These are phyloP conservation scores for Volvox carteri DNA, from an alignment of 163 green algal species.

Conservation along the genomic window DNA sequence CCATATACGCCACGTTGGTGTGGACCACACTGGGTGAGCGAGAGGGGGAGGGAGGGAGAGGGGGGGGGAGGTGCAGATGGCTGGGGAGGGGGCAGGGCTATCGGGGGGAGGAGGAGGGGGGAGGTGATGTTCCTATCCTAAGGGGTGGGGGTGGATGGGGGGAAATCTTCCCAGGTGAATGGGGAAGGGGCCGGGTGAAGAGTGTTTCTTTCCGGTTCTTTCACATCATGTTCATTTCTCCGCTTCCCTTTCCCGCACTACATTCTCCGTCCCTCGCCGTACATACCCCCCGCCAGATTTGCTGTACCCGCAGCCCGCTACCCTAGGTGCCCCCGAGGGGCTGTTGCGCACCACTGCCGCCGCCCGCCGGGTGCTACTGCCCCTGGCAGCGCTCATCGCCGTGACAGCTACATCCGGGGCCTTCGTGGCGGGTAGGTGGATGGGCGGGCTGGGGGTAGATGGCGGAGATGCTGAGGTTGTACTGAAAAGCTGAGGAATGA, in stretches of 20 bases:
- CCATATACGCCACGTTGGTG: conserved; percentile 93
- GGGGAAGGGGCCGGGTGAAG: too few relatives aligned
- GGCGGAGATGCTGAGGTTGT: too few relatives aligned
- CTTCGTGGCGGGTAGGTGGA: conserved; percentile 75
- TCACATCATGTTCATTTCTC: neutral
- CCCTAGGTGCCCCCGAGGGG: neutral
- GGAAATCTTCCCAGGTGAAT: too few relatives aligned
- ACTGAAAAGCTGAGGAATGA: too few relatives aligned
- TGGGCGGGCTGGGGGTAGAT: neutral
- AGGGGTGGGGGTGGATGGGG: neutral
- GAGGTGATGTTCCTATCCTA: neutral
- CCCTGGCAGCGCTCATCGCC: conserved; percentile 89
- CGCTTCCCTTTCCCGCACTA: neutral
- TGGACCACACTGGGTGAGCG: conserved; percentile 91
- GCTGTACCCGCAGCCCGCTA: conserved; percentile 35
- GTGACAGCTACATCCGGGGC: conserved; percentile 93
- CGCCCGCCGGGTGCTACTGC: conserved; percentile 65
- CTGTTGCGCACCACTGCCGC: conserved; percentile 49
- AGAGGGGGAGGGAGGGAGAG: neutral
- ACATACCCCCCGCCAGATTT: conserved; percentile 19
- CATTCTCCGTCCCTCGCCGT: neutral
- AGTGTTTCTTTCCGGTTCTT: neutral
- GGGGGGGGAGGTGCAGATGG: neutral
- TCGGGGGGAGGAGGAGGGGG: too few relatives aligned
- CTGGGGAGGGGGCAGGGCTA: too few relatives aligned